Base-by-base conservation (phyloP, 1,284 basidiomycete species). In the Trichosporon asahii region DNA sequence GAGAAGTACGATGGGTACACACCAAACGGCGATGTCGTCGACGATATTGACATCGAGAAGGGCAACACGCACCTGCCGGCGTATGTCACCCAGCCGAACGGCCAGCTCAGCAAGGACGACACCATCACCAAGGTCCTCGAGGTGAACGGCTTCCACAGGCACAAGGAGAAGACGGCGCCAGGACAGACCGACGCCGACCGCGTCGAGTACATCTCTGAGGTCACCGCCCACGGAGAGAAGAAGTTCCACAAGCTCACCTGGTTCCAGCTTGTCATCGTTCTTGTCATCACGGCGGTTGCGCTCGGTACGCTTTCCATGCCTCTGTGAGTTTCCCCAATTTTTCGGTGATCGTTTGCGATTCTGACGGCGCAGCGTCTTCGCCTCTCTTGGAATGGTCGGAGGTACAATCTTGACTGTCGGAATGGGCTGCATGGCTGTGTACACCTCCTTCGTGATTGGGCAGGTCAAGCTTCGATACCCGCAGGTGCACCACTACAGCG, bases 391-490 rank as follows among this genome's bases (percentile, higher is more conserved):
- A 5, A 73, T 73, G 72, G 67, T 67, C 29, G 67, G 65, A 2
- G 72, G 72, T n/a, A 64, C 65, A 9, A 68, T 73, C 67, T 15
- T 68, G 33, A 70, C 69, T 2, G 66, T 73, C 35, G 69, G 65
- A 21, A 70, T 73, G 23, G 72, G 72, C 1, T 15, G 70, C 15
- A 46, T 73, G 21, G 72, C 72, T 37, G 70, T 73, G 46, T 73
- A 73, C 69, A 70, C 69, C 3, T 73, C 72, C 29, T 70, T 68
- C 33, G 69, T 73, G 2, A 64, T 73, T 53, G 72, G 72, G 4
- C 69, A 70, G 65, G 72, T 73, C 72, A 73, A 73, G 72, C 55
- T 73, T 65, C 70, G 70, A 63, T 66, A 65, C 66, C 72, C 72
- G 27, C 72, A 73, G 60, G 69, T 73, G 33, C 9, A 8, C 29